These are phyloP conservation scores for Xenosphaeropsis pyriputrescens DNA, from an alignment of 2,329 filamentous ascomycete genomes.

Conservation along the genomic window DNA sequence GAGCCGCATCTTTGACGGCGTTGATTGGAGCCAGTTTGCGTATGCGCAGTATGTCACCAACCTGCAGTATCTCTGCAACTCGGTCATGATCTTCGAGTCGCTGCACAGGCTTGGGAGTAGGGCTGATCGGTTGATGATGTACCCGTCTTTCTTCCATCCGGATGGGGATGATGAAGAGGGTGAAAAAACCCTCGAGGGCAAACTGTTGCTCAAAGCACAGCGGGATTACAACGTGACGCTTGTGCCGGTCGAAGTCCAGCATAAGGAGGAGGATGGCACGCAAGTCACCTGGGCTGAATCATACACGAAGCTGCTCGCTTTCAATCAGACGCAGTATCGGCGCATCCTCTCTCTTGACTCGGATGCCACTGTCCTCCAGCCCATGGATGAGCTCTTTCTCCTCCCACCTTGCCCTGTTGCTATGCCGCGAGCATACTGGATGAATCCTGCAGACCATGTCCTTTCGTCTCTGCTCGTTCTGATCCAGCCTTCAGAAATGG, in stretches of 20 bases:
- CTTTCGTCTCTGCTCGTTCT: conserved; percentile 49
- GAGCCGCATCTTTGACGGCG: conserved; percentile 1
- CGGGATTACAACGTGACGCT: conserved; percentile 32
- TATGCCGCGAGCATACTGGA: conserved; percentile 62
- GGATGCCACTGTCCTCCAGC: conserved; percentile 45
- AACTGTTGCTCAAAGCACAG: conserved; percentile 30
- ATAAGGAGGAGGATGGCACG: conserved; percentile 2
- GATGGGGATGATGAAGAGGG: conserved; percentile 7
- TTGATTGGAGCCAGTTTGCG: conserved; percentile 29
- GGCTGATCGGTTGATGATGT: background rate
- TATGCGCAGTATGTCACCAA: conserved; percentile 34
- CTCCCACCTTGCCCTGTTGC: conserved; percentile 44
- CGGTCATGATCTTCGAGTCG: conserved; percentile 33
- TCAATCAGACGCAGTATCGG: conserved; percentile 37
- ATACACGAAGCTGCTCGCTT: conserved; percentile 42
- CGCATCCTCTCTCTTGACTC: conserved; percentile 45
- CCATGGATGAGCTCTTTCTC: conserved; percentile 59
- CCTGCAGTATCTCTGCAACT: conserved; percentile 31
- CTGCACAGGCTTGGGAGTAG: conserved; percentile 23
- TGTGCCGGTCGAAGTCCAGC: conserved; percentile 25
- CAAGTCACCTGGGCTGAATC: conserved; percentile 32
- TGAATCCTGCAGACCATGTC: conserved; percentile 32
- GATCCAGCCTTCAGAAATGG: conserved; percentile 37
- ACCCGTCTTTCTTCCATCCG: background rate
- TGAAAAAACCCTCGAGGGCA: conserved; percentile 19